Percentiles rank a stretch among this genome's conserved stretches.
These are phyloP conservation scores for Pestalotiopsis sp. DNA, from an alignment of 2,329 filamentous ascomycete genomes.

Conservation along the genomic window DNA sequence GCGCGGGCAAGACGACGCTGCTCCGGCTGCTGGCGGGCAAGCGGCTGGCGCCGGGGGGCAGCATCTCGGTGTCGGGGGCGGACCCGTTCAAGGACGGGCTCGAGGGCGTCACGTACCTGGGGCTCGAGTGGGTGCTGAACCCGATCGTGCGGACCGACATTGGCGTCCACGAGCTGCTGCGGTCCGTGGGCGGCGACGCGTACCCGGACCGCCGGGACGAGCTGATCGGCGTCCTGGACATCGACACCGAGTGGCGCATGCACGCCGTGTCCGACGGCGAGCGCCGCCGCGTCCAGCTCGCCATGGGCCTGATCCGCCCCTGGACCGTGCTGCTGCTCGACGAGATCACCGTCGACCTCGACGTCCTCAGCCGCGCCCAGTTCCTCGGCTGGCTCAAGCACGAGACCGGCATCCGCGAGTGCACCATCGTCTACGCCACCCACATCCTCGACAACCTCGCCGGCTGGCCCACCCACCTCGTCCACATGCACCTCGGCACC, in stretches of 20 bases:
- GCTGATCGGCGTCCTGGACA: conserved; percentile 84
- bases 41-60: conserved; percentile 78
- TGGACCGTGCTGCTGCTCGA: conserved; percentile 92
- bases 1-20: conserved; percentile 95
- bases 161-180: conserved; percentile 82
- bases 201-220: conserved; percentile 85
- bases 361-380: conserved; percentile 80
- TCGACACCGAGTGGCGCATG: conserved; percentile 92
- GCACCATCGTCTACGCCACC: conserved; percentile 95
- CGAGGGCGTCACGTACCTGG: conserved; percentile 95
- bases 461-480: conserved; percentile 91
- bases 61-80: conserved; percentile 77
- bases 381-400: conserved; percentile 85
- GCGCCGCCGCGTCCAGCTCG: conserved; percentile 86
- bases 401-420: conserved; percentile 81
- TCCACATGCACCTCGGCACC: conserved; percentile 89
- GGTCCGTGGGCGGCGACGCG: conserved; percentile 82
- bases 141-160: conserved; percentile 95
- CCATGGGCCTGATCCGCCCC: conserved; percentile 90
- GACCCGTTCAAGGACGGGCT: conserved; percentile 91
- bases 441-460: conserved; percentile 96
- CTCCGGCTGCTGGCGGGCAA: conserved; percentile 94
- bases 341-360: conserved; percentile 96
- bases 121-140: conserved; percentile 97
- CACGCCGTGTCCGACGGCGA: conserved; percentile 95